phyloP scores from a whole-genome alignment of 768 basidiomycete genomes.

The Tulasnella sp. region DNA sequence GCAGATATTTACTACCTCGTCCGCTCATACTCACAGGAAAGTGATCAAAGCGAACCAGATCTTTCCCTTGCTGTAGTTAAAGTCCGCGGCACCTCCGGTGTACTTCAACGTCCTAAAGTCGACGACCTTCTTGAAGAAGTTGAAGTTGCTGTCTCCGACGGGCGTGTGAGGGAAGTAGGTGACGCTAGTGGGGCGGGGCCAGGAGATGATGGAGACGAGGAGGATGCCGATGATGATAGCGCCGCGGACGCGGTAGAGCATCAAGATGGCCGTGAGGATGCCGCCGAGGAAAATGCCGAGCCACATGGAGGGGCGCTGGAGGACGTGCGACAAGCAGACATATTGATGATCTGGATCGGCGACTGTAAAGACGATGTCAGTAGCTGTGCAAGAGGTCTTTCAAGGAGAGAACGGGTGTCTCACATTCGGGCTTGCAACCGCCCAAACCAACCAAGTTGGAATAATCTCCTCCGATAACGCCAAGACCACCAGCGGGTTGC shows the following conservation, averaged over 20 bases:
- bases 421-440: constrained; percentile 64
- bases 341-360: constrained; percentile 53
- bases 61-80: constrained; percentile 58
- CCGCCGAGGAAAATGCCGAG: constrained; percentile 85
- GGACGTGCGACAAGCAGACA: constrained; percentile 66
- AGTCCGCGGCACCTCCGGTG: constrained; percentile 66
- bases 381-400: background rate
- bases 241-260: constrained; percentile 84
- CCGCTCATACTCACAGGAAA: constrained; percentile 71
- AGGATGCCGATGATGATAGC: constrained; percentile 83
- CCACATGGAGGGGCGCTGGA: constrained; percentile 82
- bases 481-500: constrained; percentile 65
- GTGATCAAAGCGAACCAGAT: constrained; percentile 90
- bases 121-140: constrained; percentile 84
- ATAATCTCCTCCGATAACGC: constrained; percentile 74
- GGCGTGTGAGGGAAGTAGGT: constrained; percentile 79
- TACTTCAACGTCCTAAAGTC: constrained; percentile 66
- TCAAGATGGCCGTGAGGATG: constrained; percentile 73
- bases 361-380: constrained; percentile 44
- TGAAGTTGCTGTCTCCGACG: constrained; percentile 70
- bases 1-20: background rate
- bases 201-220: constrained; percentile 81
- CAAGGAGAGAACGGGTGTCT: background rate
- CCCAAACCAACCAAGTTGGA: constrained; percentile 74
- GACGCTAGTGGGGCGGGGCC: constrained; percentile 81